Percentiles rank a stretch among this genome's conserved stretches.
phyloP scores from a whole-genome alignment of 1,139 yeast species.

The Suhomyces coccinellae region DNA sequence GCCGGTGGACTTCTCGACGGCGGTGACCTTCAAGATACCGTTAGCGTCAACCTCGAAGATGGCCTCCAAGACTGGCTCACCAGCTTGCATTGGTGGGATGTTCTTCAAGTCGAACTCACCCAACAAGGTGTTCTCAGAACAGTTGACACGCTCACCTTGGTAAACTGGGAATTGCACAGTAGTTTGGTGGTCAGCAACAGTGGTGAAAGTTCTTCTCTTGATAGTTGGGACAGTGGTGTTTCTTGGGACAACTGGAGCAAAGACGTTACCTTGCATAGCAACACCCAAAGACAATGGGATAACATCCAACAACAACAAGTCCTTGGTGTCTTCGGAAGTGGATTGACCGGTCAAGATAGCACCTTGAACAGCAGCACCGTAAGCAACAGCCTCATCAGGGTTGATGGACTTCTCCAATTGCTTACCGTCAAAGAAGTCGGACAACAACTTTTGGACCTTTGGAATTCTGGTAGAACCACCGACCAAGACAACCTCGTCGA shows the following conservation, averaged over 20 bases:
- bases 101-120: slow-evolving; percentile 99
- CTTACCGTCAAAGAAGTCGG: slow-evolving; percentile 98
- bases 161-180: slow-evolving; percentile 99
- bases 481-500: slow-evolving; percentile 95
- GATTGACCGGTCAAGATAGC: slow-evolving; percentile 98
- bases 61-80: slow-evolving; percentile 99
- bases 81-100: slow-evolving; percentile 99
- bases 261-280: slow-evolving; percentile 99
- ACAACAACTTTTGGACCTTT: slow-evolving; percentile 94
- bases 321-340: slow-evolving; percentile 96
- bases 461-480: slow-evolving; percentile 99
- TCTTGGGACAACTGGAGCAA: slow-evolving; percentile 99
- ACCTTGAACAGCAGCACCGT: slow-evolving; percentile 99
- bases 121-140: slow-evolving; percentile 97
- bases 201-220: slow-evolving; percentile 99
- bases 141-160: slow-evolving; percentile 99
- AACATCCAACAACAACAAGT: slow-evolving; percentile 95
- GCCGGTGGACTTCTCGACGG: slow-evolving; percentile 98
- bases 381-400: slow-evolving; percentile 99
- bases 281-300: slow-evolving; percentile 99
- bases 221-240: slow-evolving; percentile 99
- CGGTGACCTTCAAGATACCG: slow-evolving; percentile 99
- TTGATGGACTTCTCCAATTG: slow-evolving; percentile 93
- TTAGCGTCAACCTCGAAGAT: slow-evolving; percentile 99
- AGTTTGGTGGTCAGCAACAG: slow-evolving; percentile 99